phyloP scores from a whole-genome alignment of 1,284 basidiomycete species.

The Fistulinella cinereoalba region DNA sequence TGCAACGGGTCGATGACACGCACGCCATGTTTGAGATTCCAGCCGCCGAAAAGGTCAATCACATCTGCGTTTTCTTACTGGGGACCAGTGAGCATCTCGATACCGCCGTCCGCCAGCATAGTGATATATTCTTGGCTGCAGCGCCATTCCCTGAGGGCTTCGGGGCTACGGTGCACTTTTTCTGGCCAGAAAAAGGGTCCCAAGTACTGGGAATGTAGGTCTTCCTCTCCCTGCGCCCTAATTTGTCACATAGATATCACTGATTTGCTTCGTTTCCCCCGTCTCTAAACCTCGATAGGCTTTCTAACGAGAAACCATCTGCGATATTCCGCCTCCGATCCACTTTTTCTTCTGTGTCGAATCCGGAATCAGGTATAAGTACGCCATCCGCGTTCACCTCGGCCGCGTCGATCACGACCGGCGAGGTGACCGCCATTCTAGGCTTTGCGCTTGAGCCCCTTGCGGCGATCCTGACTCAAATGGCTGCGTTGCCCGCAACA shows the following conservation, averaged over 20 bases:
- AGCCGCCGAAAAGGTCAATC: constrained; percentile 78
- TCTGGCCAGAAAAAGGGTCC: constrained; percentile 87
- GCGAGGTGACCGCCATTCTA: constrained; percentile 63
- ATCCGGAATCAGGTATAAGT: constrained; percentile 44
- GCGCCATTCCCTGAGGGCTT: constrained; percentile 89
- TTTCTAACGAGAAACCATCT: constrained; percentile 90
- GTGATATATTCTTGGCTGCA: no score
- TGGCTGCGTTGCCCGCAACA: constrained; percentile 44
- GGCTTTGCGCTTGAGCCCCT: constrained; percentile 73
- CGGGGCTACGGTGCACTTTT: constrained; percentile 87
- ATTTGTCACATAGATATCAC: background rate
- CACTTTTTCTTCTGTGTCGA: constrained; percentile 52
- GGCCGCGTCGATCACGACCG: constrained; percentile 33
- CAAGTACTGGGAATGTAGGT: constrained; percentile 84
- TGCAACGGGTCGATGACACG: constrained; percentile 78
- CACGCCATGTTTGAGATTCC: constrained; percentile 83
- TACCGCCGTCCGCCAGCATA: background rate
- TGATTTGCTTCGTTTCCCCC: no score
- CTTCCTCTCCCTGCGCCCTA: background rate
- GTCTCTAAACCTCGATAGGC: constrained; percentile 42
- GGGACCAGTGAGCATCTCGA: constrained; percentile 59
- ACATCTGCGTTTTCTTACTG: constrained; percentile 84
- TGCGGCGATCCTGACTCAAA: constrained; percentile 51
- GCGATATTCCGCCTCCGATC: constrained; percentile 86
- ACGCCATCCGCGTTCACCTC: constrained; percentile 55